Evolutionary conservation across 805 yeast genomes (phyloP).

Genomic region (Jamesozyma piceae): DNA sequence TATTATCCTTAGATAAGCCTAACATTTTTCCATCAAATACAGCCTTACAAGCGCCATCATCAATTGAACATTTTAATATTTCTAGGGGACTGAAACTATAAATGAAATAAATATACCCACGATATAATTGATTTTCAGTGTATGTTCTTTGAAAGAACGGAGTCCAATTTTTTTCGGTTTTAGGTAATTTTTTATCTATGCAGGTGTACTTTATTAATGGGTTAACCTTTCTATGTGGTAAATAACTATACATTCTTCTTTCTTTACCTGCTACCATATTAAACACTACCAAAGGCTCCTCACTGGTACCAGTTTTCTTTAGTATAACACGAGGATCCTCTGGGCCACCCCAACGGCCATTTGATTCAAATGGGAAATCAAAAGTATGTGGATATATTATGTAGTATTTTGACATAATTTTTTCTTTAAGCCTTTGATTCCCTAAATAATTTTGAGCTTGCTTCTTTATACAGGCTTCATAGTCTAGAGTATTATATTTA

Average conservation of each 20-base stretch:
- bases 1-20: slow-evolving; percentile 7
- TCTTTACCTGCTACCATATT: slow-evolving; percentile 2
- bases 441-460: slow-evolving; percentile 12
- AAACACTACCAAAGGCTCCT: slow-evolving; percentile 8
- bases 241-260: slow-evolving; percentile 3
- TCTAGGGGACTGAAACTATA: slow-evolving; percentile 14
- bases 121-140: slow-evolving; percentile 6
- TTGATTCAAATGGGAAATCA: slow-evolving; percentile 1
- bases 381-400: slow-evolving; percentile 5
- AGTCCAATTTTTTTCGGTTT: slow-evolving; percentile 9
- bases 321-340: slow-evolving; percentile 8
- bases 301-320: not conserved
- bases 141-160: slow-evolving; percentile 7
- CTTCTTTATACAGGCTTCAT: slow-evolving; percentile 18
- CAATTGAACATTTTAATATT: slow-evolving; percentile 16
- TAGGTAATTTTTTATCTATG: not conserved
- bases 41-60: slow-evolving; percentile 13
- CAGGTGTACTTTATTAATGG: slow-evolving; percentile 1
- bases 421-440: slow-evolving; percentile 5
- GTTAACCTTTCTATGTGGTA: slow-evolving; percentile 7
- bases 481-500: slow-evolving; percentile 9
- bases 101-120: slow-evolving; percentile 15
- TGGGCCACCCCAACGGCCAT: slow-evolving; percentile 4
- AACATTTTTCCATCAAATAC: slow-evolving; percentile 12
- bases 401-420: slow-evolving; percentile 3